Conservation (phyloP, 2,329 filamentous ascomycete genomes). For the Ascochyta lentis region DNA sequence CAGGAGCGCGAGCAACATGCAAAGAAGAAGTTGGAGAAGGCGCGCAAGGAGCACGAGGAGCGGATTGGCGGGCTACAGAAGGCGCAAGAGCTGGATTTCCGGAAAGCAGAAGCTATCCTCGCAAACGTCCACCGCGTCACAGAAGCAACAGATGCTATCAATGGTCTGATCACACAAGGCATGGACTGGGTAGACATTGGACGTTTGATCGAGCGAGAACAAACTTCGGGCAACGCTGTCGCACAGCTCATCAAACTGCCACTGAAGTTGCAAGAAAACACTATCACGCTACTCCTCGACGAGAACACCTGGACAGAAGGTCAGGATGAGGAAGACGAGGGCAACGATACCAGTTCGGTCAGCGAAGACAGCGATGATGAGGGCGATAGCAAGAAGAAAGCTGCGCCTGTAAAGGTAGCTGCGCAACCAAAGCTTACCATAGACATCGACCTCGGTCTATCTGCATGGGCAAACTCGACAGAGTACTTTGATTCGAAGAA, state of each 20-base stretch:
- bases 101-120: slow-evolving; percentile 89
- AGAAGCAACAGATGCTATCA: slow-evolving; percentile 91
- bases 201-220: slow-evolving; percentile 85
- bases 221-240: slow-evolving; percentile 80
- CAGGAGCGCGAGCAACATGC: slow-evolving; percentile 82
- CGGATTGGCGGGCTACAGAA: slow-evolving; percentile 84
- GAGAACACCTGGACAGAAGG: slow-evolving; percentile 72
- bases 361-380: slow-evolving; percentile 68
- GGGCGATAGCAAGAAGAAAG: slow-evolving; percentile 59
- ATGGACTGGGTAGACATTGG: slow-evolving; percentile 98
- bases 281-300: slow-evolving; percentile 77
- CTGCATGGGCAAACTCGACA: slow-evolving; percentile 86
- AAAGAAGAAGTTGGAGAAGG: slow-evolving; percentile 83
- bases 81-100: slow-evolving; percentile 80
- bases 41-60: slow-evolving; percentile 81
- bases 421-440: slow-evolving; percentile 65
- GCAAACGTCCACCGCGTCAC: slow-evolving; percentile 90
- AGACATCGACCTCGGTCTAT: slow-evolving; percentile 83
- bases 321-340: slow-evolving; percentile 63
- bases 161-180: slow-evolving; percentile 86
- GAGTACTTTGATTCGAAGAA: slow-evolving; percentile 93
- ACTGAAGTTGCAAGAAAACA: slow-evolving; percentile 88
- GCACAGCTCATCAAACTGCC: slow-evolving; percentile 87
- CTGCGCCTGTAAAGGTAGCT: slow-evolving; percentile 39
- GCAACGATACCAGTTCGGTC: slow-evolving; percentile 69